Evolutionary conservation across 2,329 filamentous ascomycete species (phyloP), one percentile per base, ranked within the genome.

Genomic region (Xylaria multiplex): DNA sequence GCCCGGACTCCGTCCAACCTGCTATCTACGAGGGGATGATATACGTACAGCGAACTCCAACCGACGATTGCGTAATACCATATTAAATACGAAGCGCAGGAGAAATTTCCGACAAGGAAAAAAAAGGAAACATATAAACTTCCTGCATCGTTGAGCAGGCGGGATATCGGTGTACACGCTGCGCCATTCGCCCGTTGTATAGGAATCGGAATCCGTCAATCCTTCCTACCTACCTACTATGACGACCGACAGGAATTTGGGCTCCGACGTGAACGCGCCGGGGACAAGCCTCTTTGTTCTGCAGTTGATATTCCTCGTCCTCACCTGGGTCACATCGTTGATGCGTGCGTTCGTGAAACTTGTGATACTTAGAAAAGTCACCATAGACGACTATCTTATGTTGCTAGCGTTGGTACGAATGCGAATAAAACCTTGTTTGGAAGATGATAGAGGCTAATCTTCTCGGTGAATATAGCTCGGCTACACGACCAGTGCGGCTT

Each of bases 311-410:
- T 79, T 81, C 60, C 72, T 82, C 11, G 59, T 72, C 7, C 37
- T 79, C 1, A 72, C 78, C n/a, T 81, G 78, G 64, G 27, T 80
- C 19, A 75, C 79, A 11, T 75, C 82, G 59, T 66, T 79, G 43
- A 69, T 84, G 43, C 80, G 84, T 16, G 79, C 78, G 8, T 84
- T 82, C 70, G 82, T 83, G 52, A 81, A 83, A 62, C 56, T 78
- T 0, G 74, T 78, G 32, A 72, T 85, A 24, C 75, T 83, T 45
- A 82, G 80, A 57, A 80, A 77, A 35, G 73, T 83, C 40, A 77
- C 79, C 0, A 42, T 78, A 3, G 84, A 86, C 55, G 84, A 86
- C 76, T 82, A 78, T 68, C 72, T 85, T 52, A 83, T 84, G 71
- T 75, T 84, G 24, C 55, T 76, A 32, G 81, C 82, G 2, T 74